Evolutionary conservation across 2,329 filamentous ascomycete species (phyloP).

Genomic region (Neofusicoccum cordaticola): DNA sequence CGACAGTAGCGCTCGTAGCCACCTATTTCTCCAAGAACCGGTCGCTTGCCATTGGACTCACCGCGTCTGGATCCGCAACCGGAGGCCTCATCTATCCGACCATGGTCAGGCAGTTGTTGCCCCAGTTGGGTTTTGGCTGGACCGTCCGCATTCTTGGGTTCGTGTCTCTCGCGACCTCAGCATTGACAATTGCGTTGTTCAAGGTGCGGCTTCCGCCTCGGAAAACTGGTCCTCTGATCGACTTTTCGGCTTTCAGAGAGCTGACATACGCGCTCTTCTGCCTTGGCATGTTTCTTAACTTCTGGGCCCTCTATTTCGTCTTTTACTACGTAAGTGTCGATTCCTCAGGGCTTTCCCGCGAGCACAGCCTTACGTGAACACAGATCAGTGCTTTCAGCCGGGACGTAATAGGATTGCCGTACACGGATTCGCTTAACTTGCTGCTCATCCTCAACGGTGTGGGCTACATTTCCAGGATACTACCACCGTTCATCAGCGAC

Average conservation of each 20-base stretch:
- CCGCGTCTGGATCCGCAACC: conserved; percentile 58
- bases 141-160: conserved; percentile 62
- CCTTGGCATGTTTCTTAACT: conserved; percentile 18
- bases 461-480: conserved; percentile 56
- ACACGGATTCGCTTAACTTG: conserved; percentile 55
- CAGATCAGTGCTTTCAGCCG: conserved; percentile 15
- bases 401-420: conserved; percentile 36
- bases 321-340: conserved; percentile 19
- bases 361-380: background rate
- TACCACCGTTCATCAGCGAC: conserved; percentile 60
- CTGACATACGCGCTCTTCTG: conserved; percentile 18
- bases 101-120: conserved; percentile 53
- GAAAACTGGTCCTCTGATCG: conserved; percentile 36
- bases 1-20: conserved; percentile 29
- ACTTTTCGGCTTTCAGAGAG: conserved; percentile 17
- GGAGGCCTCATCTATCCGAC: conserved; percentile 65
- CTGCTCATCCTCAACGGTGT: conserved; percentile 65
- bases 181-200: conserved; percentile 37
- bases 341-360: background rate
- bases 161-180: conserved; percentile 50
- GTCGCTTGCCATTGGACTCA: conserved; percentile 58
- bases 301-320: conserved; percentile 19
- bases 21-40: conserved; percentile 63
- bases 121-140: conserved; percentile 62
- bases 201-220: conserved; percentile 43